A percentile compares a stretch with the other conserved stretches of the same genome.
Evolutionary conservation across 2,329 filamentous ascomycete genomes (phyloP).

Genomic region (Fusarium gaditjirri): DNA sequence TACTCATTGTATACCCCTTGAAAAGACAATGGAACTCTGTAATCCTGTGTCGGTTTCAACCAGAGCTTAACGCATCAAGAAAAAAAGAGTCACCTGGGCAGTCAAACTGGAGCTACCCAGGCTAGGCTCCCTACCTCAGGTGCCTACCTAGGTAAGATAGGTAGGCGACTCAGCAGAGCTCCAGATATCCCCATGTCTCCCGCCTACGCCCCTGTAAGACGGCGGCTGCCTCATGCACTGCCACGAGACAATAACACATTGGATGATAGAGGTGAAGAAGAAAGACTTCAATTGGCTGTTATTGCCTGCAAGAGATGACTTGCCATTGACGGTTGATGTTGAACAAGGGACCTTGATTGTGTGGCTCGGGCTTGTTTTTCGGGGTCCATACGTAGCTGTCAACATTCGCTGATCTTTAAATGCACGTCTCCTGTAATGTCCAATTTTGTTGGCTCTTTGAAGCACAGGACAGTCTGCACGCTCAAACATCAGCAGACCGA

Average conservation of each 20-base stretch:
- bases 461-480: background rate
- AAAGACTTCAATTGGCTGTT: constrained; percentile 19
- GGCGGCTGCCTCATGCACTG: constrained; percentile 47
- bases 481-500: background rate
- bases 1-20: background rate
- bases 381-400: background rate
- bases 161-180: constrained; percentile 9
- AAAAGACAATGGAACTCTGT: background rate
- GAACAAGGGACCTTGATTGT: constrained; percentile 12
- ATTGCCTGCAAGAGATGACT: constrained; percentile 18
- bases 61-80: constrained; percentile 1
- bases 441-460: background rate
- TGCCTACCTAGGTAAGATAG: background rate
- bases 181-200: constrained; percentile 17
- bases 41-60: background rate
- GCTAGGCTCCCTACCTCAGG: background rate
- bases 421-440: background rate
- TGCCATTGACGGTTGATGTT: constrained; percentile 13
- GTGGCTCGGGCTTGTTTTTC: constrained; percentile 9
- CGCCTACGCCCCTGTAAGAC: constrained; percentile 18
- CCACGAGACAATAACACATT: constrained; percentile 45
- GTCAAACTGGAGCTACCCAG: constrained; percentile 6
- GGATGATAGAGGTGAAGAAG: constrained; percentile 29
- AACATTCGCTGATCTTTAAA: background rate
- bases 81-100: constrained; percentile 18